A percentile compares a stretch with the other conserved stretches of the same genome.
These are phyloP conservation scores for Rhodotorula glutinis DNA, from an alignment of 1,284 basidiomycete genomes.

Conservation along the genomic window DNA sequence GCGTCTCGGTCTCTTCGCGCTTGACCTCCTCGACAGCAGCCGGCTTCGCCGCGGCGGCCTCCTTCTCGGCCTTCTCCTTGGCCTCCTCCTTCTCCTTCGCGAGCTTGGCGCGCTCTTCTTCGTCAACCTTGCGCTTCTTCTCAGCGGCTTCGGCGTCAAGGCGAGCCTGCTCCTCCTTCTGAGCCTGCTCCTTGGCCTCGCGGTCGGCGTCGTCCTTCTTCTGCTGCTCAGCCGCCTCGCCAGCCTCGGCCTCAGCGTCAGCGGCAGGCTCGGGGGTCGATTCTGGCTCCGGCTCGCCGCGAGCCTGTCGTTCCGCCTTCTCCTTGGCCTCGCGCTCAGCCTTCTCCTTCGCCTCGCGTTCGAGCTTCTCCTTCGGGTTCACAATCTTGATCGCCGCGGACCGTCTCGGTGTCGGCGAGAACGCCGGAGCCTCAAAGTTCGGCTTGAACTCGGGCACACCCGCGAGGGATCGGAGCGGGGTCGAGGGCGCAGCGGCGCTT, in stretches of 20 bases:
- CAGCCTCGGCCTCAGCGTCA: conserved; percentile 34
- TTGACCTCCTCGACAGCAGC: conserved; percentile 41
- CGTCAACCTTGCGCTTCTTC: conserved; percentile 11
- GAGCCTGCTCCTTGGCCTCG: conserved; percentile 34
- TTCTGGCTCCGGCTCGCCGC: conserved; percentile 7
- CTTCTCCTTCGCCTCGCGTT: conserved; percentile 25
- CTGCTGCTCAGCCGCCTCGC: conserved; percentile 23
- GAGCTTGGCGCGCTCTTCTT: conserved; percentile 21
- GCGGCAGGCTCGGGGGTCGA: conserved; percentile 7
- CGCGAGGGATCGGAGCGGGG: conserved; percentile 23
- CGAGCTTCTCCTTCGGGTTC: conserved; percentile 34
- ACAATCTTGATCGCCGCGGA: conserved; percentile 41
- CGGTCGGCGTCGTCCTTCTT: conserved; percentile 35
- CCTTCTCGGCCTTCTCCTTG: conserved; percentile 46
- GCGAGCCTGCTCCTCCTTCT: conserved; percentile 15
- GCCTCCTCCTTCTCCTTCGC: conserved; percentile 7
- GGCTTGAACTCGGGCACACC: conserved; percentile 34
- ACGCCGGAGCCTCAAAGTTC: conserved; percentile 18
- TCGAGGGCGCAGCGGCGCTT: conserved; percentile 1
- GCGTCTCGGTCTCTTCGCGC: conserved; percentile 47
- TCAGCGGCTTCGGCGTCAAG: conserved; percentile 35
- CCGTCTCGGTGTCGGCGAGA: conserved; percentile 29
- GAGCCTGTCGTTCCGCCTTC: conserved; percentile 15
- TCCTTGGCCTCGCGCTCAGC: conserved; percentile 21
- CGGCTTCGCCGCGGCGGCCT: conserved; percentile 34